These are phyloP conservation scores for Patellaria atrata DNA, from an alignment of 495 filamentous ascomycete species.

Conservation along the genomic window DNA sequence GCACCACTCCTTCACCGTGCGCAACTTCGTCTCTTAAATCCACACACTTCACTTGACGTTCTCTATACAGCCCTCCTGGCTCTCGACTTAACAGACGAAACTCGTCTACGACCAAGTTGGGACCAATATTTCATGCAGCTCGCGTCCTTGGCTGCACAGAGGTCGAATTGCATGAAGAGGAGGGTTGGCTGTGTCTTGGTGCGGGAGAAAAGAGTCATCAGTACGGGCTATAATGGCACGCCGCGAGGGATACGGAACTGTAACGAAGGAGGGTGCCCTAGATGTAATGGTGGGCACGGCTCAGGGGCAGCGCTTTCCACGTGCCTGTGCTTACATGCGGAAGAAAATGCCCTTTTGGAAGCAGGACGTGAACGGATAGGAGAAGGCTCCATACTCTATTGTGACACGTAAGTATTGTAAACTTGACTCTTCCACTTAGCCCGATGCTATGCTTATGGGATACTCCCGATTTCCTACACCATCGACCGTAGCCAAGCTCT, in stretches of 20 bases:
- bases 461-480: conserved; percentile 1
- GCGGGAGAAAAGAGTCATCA: conserved; percentile 71
- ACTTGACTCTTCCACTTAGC: neutral
- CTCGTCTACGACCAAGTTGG: conserved; percentile 83
- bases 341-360: conserved; percentile 92
- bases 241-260: conserved; percentile 77
- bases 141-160: conserved; percentile 76
- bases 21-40: conserved; percentile 73
- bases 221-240: conserved; percentile 96
- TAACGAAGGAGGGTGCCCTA: conserved; percentile 81
- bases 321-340: conserved; percentile 88
- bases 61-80: conserved; percentile 51
- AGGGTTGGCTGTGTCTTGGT: conserved; percentile 93
- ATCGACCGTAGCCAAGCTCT: too few relatives aligned
- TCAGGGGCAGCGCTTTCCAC: conserved; percentile 64
- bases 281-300: conserved; percentile 62
- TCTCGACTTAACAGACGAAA: conserved; percentile 60
- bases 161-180: conserved; percentile 96
- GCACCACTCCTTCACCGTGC: conserved; percentile 63
- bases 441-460: neutral
- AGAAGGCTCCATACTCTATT: conserved; percentile 69
- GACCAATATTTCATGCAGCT: conserved; percentile 97
- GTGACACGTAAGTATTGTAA: conserved; percentile 55
- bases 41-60: conserved; percentile 51
- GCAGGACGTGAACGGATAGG: conserved; percentile 83